Evolutionary conservation across 768 basidiomycete genomes (phyloP), one percentile per base, ranked within the genome.

Genomic region (Gautieria morchelliformis): DNA sequence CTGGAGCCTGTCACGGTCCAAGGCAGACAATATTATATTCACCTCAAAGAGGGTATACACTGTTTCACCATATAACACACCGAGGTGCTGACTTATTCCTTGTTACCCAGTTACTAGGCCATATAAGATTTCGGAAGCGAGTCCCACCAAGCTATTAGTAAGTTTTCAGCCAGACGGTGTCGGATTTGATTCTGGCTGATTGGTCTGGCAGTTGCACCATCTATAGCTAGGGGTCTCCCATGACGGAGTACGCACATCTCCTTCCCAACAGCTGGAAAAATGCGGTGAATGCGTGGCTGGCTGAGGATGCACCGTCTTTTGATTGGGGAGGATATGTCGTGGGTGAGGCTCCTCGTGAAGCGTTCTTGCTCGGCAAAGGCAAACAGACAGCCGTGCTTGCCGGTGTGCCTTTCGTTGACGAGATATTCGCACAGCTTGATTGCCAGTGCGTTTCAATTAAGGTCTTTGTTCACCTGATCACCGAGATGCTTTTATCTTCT

Each of bases 301-400:
- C 81, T 8, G 95, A 99, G 71, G 95, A 98, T 67, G 89, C 87
- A 0, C 95, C 95, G 1, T 93, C 91, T 1, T 96, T 97, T 63
- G 95, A 99, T 70, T 96, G 92, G 62, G 94, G 89, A 40, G 95
- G 95, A 2, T 95, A 88, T 66, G 92, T 98, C 49, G 95, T 99
- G 9, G 95, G 95, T 14, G 94, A 98, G 66, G 86, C 80, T 7
- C 73, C 80, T 39, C 83, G 92, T 42, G 85, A 89, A 67, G 96
- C 96, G 7, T 87, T 84, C 66, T 79, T 98, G 17, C 78, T 92
- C 63, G 95, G 93, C 50, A 98, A 99, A 73, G 92, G 91, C 59
- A 81, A 83, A 52, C 77, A 82, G 56, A 63, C 78, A 17, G 82
- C 82, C 22, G 85, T 98, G 27, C 79, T 99, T 8, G 96, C 96